Conservation (phyloP, 2,329 filamentous ascomycete species). For the Cryphonectria parasitica region DNA sequence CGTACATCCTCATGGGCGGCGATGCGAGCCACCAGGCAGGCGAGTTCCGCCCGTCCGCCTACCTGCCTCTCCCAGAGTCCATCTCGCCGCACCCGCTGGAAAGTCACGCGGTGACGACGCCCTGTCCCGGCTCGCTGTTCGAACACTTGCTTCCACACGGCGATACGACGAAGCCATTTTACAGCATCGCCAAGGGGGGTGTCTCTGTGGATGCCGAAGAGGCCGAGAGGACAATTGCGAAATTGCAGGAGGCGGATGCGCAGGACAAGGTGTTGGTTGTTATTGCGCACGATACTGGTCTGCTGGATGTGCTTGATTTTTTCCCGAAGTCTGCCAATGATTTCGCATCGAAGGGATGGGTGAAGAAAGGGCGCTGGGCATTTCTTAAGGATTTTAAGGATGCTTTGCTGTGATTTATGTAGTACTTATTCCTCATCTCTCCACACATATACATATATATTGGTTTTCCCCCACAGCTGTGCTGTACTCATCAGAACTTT, state of each 20-base stretch:
- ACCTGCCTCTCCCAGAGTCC: slow-evolving; percentile 39
- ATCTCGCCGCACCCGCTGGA: slow-evolving; percentile 47
- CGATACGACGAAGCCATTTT: slow-evolving; percentile 38
- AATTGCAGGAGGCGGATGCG: slow-evolving; percentile 50
- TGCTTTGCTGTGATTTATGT: neutral
- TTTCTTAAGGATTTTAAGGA: slow-evolving; percentile 54
- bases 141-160: slow-evolving; percentile 41
- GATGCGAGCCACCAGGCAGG: slow-evolving; percentile 49
- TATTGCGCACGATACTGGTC: slow-evolving; percentile 50
- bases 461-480: too few relatives aligned
- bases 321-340: slow-evolving; percentile 52
- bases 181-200: slow-evolving; percentile 28
- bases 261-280: slow-evolving; percentile 48
- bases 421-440: neutral
- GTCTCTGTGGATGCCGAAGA: slow-evolving; percentile 37
- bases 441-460: too few relatives aligned
- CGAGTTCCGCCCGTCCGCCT: slow-evolving; percentile 40
- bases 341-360: slow-evolving; percentile 51
- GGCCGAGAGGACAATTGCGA: slow-evolving; percentile 45
- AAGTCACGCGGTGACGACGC: neutral
- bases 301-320: slow-evolving; percentile 50
- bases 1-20: slow-evolving; percentile 48
- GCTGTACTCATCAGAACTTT: too few relatives aligned
- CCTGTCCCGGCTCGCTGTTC: slow-evolving; percentile 47
- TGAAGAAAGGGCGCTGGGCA: slow-evolving; percentile 48